These are phyloP conservation scores for Plantago ovata DNA, from an alignment of 257 asterid species.

Conservation along the genomic window DNA sequence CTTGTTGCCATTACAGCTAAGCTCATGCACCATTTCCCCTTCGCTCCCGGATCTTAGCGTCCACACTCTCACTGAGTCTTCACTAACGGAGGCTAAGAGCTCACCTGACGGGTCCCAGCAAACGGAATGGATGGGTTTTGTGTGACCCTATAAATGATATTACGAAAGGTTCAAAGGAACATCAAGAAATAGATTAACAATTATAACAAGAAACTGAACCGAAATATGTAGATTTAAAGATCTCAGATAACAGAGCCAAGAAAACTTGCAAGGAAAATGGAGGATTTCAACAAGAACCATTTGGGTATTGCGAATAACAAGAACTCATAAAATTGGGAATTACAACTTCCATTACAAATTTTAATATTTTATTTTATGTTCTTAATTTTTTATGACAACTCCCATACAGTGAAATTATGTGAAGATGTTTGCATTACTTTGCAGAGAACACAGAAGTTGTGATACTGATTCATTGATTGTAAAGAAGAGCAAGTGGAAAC, in stretches of 20 bases:
- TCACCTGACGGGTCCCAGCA: constrained; percentile 96
- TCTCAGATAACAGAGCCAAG: not conserved
- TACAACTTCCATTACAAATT: not conserved
- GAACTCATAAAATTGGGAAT: not conserved
- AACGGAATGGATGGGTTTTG: constrained; percentile 56
- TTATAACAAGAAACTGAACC: no score
- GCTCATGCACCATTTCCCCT: constrained; percentile 82
- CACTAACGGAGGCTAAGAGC: constrained; percentile 86
- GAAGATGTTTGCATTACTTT: no score
- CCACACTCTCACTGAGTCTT: constrained; percentile 94
- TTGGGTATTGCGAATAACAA: not conserved
- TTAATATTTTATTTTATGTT: no score
- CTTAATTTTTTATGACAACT: not conserved
- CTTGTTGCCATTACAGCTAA: constrained; percentile 78
- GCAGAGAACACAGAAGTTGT: no score
- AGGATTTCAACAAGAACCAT: not conserved
- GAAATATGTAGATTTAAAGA: not conserved
- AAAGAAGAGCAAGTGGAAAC: no score
- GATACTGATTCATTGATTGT: no score
- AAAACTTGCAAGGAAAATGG: not conserved
- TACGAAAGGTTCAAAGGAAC: not conserved
- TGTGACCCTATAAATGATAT: constrained; percentile 57
- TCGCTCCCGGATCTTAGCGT: constrained; percentile 70
- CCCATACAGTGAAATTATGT: constrained; percentile 3
- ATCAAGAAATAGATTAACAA: not conserved